Evolutionary conservation across 129 eudicot genomes (phyloP).

Genomic region (Tanacetum coccineum): DNA sequence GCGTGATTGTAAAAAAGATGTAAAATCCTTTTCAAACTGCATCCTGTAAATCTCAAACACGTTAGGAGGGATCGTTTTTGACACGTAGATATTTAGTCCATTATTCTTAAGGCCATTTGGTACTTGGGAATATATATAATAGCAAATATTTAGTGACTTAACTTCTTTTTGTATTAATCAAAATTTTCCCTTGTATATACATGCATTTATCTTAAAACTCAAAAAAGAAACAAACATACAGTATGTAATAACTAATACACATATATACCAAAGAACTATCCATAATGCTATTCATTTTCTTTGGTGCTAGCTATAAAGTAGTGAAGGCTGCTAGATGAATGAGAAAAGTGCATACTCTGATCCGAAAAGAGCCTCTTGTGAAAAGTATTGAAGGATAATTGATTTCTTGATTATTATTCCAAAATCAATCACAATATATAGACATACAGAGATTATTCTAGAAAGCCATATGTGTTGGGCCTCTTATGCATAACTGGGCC

Average conservation of each 20-base stretch:
- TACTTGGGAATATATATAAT: background rate
- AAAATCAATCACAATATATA: too few relatives aligned
- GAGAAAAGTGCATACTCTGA: slow-evolving; percentile 5
- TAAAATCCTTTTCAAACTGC: background rate
- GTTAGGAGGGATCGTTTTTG: background rate
- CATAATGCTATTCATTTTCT: too few relatives aligned
- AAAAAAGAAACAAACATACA: too few relatives aligned
- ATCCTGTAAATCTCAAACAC: background rate
- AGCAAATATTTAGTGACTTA: background rate
- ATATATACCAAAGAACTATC: too few relatives aligned
- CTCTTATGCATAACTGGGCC: too few relatives aligned
- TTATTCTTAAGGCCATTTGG: background rate
- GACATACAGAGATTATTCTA: too few relatives aligned
- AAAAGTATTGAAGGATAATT: too few relatives aligned
- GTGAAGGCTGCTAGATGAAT: background rate
- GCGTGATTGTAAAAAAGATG: background rate
- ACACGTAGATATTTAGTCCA: background rate
- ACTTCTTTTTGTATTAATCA: background rate
- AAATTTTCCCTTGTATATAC: background rate
- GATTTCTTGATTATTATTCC: too few relatives aligned
- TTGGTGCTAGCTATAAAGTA: too few relatives aligned
- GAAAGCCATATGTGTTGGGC: too few relatives aligned
- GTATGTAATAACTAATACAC: too few relatives aligned
- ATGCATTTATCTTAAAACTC: too few relatives aligned
- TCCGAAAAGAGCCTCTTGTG: background rate